Evolutionary conservation across 495 filamentous ascomycete species (phyloP), one percentile per base, ranked within the genome.

Genomic region (Pyrenopolyporus hunteri): DNA sequence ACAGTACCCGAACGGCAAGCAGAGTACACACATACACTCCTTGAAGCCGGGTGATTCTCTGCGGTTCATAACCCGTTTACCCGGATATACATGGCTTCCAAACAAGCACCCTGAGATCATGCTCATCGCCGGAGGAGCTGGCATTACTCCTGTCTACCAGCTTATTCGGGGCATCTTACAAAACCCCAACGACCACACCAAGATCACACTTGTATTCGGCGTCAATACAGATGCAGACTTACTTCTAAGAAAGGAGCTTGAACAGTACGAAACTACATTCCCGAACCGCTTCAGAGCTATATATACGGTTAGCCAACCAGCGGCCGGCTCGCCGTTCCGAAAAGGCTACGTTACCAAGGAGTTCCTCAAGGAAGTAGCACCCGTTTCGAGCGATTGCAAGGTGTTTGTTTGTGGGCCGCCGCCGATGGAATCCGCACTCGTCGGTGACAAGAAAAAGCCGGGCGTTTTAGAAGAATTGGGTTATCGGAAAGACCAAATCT

Each of bases 361-460:
- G 51, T 58, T 89, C 16, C 63, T 89, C 57, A 72, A 79, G 59
- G 74, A 77, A 37, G 76, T 82, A 1, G 72, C 81, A 11, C 70
- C 75, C 0, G 53, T 43, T 5, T 67, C 76, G 19, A 59, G 67
- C 60, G 76, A 80, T 53, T 74, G 73, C 2, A 87, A 87, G 66
- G 80, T 90, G 6, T 85, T 89, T 61, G 77, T 90, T 3, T 89
- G 86, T 59, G 87, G 87, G 1, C 85, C 85, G 16, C 83, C 83
- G 25, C 78, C 78, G 1, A 86, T 89, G 84, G 83, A 87, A 69
- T 71, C 73, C 33, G 74, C 83, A 3, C 69, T 89, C 52, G 76
- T 79, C 43, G 85, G 83, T 4, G 71, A 59, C 19, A 61, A 70
- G 53, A 59, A 46, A 16, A 60, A 70, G 10, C 39, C 50, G 7